Evolutionary conservation across 495 filamentous ascomycete species (phyloP).

Genomic region (Penicillium simplicissimum): DNA sequence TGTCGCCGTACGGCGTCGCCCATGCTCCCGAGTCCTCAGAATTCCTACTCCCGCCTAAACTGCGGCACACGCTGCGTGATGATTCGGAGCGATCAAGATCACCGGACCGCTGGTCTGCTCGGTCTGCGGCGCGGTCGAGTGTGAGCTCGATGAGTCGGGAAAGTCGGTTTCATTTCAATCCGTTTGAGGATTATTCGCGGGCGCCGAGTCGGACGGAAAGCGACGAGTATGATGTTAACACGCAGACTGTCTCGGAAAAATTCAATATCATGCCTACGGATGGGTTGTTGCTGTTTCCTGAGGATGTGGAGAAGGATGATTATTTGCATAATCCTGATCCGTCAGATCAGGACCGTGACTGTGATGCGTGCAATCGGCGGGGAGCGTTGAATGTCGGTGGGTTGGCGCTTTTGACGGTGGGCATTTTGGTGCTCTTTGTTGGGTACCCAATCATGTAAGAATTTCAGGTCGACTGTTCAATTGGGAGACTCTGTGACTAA

Average conservation of each 20-base stretch:
- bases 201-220: constrained; percentile 61
- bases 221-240: constrained; percentile 68
- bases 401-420: constrained; percentile 59
- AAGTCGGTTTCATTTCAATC: constrained; percentile 43
- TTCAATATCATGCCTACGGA: constrained; percentile 75
- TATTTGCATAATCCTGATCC: constrained; percentile 73
- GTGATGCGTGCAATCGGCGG: constrained; percentile 67
- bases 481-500: constrained; percentile 1
- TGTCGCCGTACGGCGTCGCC: constrained; percentile 31
- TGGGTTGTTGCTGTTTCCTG: constrained; percentile 68
- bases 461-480: background rate
- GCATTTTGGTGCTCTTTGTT: constrained; percentile 68
- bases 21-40: constrained; percentile 57
- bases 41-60: constrained; percentile 57
- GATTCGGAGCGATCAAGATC: constrained; percentile 21
- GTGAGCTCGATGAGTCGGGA: constrained; percentile 51
- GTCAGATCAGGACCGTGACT: constrained; percentile 63
- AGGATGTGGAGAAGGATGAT: constrained; percentile 80
- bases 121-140: constrained; percentile 27
- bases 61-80: constrained; percentile 22
- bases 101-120: constrained; percentile 24
- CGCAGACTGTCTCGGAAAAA: constrained; percentile 76
- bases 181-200: constrained; percentile 54
- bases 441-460: constrained; percentile 73
- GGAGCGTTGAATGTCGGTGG: constrained; percentile 70